These are phyloP conservation scores for Pontederia paniculata DNA, from an alignment of 176 grass and related monocot genomes.

Conservation along the genomic window DNA sequence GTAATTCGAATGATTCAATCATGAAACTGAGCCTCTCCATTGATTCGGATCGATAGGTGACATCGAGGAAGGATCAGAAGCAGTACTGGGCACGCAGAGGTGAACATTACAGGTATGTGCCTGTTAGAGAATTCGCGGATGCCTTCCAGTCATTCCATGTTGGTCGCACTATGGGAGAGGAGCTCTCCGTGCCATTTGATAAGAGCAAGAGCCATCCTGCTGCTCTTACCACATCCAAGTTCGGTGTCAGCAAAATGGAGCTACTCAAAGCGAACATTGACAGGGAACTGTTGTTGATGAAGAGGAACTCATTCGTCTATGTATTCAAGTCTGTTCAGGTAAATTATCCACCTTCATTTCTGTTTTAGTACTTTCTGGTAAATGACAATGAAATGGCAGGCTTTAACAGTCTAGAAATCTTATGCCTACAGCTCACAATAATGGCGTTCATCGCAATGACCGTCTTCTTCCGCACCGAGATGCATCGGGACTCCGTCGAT, in stretches of 20 bases:
- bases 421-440: slow-evolving; percentile 38
- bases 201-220: slow-evolving; percentile 66
- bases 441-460: slow-evolving; percentile 61
- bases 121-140: slow-evolving; percentile 46
- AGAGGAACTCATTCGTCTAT: slow-evolving; percentile 94
- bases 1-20: too few relatives aligned
- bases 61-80: slow-evolving; percentile 71
- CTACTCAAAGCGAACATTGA: slow-evolving; percentile 68
- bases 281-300: slow-evolving; percentile 80
- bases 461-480: slow-evolving; percentile 70
- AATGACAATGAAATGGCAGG: background rate
- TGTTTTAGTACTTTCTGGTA: too few relatives aligned
- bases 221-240: slow-evolving; percentile 59
- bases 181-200: slow-evolving; percentile 54
- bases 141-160: slow-evolving; percentile 56
- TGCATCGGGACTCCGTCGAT: slow-evolving; percentile 28
- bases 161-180: slow-evolving; percentile 29
- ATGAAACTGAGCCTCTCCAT: background rate
- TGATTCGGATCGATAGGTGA: slow-evolving; percentile 23
- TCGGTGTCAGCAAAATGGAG: slow-evolving; percentile 47
- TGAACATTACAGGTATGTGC: slow-evolving; percentile 39
- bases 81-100: slow-evolving; percentile 55
- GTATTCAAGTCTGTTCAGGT: slow-evolving; percentile 72
- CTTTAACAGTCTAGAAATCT: background rate
- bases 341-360: background rate